Percentiles rank a stretch among this genome's conserved stretches.
Conservation (phyloP, 2,329 filamentous ascomycete species). For the Geosmithia putterillii region DNA sequence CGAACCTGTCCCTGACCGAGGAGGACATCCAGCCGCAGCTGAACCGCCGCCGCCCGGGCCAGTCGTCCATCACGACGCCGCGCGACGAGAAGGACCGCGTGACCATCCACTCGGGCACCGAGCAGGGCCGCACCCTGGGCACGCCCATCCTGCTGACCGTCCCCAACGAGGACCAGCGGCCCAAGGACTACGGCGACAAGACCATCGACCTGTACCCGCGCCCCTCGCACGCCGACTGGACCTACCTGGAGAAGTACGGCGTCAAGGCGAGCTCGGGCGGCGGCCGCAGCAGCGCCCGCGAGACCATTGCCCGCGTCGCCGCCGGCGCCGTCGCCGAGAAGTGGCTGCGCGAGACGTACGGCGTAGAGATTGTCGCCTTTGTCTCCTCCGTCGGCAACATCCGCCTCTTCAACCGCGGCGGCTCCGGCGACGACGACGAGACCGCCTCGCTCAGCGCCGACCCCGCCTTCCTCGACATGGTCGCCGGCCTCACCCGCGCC, state of each 20-base stretch:
- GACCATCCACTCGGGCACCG: slow-evolving; percentile 84
- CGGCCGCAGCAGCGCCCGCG: slow-evolving; percentile 80
- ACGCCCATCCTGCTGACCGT: slow-evolving; percentile 84
- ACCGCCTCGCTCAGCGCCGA: slow-evolving; percentile 50
- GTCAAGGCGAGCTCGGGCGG: slow-evolving; percentile 85
- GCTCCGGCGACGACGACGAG: not conserved
- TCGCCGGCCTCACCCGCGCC: slow-evolving; percentile 59
- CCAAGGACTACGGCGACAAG: slow-evolving; percentile 77
- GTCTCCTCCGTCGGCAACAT: slow-evolving; percentile 67
- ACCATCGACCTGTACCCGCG: slow-evolving; percentile 90
- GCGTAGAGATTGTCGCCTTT: slow-evolving; percentile 85
- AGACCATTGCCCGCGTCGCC: slow-evolving; percentile 88
- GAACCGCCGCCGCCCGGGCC: slow-evolving; percentile 78
- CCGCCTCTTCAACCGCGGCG: slow-evolving; percentile 16
- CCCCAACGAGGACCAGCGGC: slow-evolving; percentile 84
- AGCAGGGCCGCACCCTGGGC: slow-evolving; percentile 81
- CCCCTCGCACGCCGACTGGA: slow-evolving; percentile 91
- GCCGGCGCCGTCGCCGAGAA: slow-evolving; percentile 90
- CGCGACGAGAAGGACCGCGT: slow-evolving; percentile 87
- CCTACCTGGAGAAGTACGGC: slow-evolving; percentile 94
- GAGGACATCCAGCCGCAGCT: slow-evolving; percentile 89
- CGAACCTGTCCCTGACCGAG: slow-evolving; percentile 76
- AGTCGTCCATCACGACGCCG: slow-evolving; percentile 82
- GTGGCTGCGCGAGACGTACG: slow-evolving; percentile 69
- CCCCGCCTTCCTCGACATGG: slow-evolving; percentile 64